Evolutionary conservation across 2,329 filamentous ascomycete genomes (phyloP), one percentile per base, ranked within the genome.

Genomic region (Elsinoe arachidis): DNA sequence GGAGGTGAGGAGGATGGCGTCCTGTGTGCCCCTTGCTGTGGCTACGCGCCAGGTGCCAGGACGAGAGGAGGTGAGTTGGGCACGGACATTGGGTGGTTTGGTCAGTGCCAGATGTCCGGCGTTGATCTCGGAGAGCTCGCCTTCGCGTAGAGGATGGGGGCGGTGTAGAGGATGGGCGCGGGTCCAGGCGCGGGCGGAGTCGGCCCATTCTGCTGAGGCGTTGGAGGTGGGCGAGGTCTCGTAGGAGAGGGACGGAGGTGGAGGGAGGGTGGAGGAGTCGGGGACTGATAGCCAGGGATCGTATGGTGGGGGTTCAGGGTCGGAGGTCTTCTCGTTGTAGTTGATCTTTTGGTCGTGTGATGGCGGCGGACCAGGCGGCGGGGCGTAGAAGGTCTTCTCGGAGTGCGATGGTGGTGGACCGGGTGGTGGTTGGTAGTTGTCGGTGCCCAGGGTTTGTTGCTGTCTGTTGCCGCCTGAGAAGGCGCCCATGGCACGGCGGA

Each of bases 231-330:
- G 82, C 11, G 86, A 89, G 33, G 70, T 73, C 59, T 87, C 82
- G 65, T 83, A 82, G 51, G 81, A 81, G 56, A 89, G 78, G 30
- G 80, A 79, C 0, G 87, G 87, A 1, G 87, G 87, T 0, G 86
- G 86, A 1, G 87, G 87, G 43, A 90, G 81, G 9, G 87, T 77
- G 0, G 85, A 77, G 1, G 82, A 89, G 68, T 90, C 87, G 0
- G 87, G 86, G 1, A 90, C 85, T 2, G 84, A 80, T 5, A 79
- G 77, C 87, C 87, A 90, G 70, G 87, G 82, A 67, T 90, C 86
- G 63, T 82, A 82, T 23, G 79, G 77, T 15, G 80, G 80, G 12
- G 80, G 80, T 21, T 72, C 65, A 58, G 72, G 70, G 12, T 68
- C 72, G 1, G 63, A 53, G 1, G 73, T 73, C 21, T 73, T 68